Evolutionary conservation across 257 asterid species (phyloP).

Genomic region (Solanum verrucosum): DNA sequence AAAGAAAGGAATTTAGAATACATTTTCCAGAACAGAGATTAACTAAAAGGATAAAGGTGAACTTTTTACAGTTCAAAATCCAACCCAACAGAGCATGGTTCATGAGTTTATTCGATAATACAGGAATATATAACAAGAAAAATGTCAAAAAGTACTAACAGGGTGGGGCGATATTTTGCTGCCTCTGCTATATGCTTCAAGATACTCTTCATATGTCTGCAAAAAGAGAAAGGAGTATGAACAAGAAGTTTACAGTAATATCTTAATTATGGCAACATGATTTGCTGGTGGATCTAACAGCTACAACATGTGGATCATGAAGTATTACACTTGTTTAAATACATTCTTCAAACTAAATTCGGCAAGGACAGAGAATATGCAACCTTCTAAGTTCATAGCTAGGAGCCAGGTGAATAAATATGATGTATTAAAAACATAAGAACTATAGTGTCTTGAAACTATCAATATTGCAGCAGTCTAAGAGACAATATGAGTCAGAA

Average conservation of each 20-base stretch:
- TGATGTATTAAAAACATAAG: background rate
- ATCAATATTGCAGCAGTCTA: background rate
- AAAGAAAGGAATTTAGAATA: background rate
- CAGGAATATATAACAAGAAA: background rate
- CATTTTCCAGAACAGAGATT: background rate
- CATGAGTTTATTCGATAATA: background rate
- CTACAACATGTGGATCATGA: background rate
- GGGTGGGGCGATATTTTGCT: conserved; percentile 32
- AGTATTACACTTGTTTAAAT: background rate
- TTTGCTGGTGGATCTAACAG: background rate
- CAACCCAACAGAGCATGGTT: background rate
- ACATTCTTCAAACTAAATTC: background rate
- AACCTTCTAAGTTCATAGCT: background rate
- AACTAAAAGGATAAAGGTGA: background rate
- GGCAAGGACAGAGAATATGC: background rate
- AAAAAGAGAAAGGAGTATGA: conserved; percentile 4
- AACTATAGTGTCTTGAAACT: background rate
- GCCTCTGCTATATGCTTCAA: conserved; percentile 69
- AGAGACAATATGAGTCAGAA: background rate
- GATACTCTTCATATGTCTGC: conserved; percentile 95
- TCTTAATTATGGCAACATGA: background rate
- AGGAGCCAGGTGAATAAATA: background rate
- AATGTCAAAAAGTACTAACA: conserved; percentile 40
- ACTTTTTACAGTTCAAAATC: background rate
- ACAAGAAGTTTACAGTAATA: background rate